Base-by-base conservation (phyloP, 1,139 yeast genomes). In the Diutina catenulata region DNA sequence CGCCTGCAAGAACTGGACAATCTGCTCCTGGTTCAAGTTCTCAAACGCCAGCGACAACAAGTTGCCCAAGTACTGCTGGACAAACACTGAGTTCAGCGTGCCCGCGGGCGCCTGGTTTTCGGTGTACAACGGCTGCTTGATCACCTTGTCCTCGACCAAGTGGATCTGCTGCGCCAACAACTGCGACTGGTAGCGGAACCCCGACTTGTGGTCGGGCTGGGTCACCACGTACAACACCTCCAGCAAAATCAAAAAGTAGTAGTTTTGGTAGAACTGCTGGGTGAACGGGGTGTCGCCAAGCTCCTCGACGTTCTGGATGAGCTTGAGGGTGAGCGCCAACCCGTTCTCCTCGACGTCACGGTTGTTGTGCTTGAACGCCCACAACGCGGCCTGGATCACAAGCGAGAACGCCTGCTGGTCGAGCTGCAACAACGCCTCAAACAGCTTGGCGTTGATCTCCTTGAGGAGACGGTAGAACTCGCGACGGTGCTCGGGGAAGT, bases 331-430 rank as follows among this genome's bases (percentile, higher is more conserved):
- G 46, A 88, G 70, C 32, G 79, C 74, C 49, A 91, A 72, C 28
- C 96, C 97, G 40, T 80, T 80, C 44, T 82, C 88, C 59, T 91
- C 97, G 40, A 91, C 96, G 43, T 87, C 96, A 58, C 96, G 75
- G 59, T 88, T 86, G 51, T 88, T 93, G 57, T 91, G 98, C 60
- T 91, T 91, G 57, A 93, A 84, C 0, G 97, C 97, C 98, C 98
- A 91, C 52, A 93, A 68, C 37, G 95, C 88, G 1, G 97, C 94
- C 59, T 86, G 91, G 46, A 93, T 78, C 42, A 91, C 80, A 42
- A 88, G 74, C 56, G 82, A 87, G 71, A 91, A 88, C 25, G 95
- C 94, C 47, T 79, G 91, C 7, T 94, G 93, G 11, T 96, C 94
- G 47, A 91, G 71, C 59, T 86, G 84, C 45, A 87, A 67, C 49